Percentiles rank a stretch among this genome's conserved stretches.
Conservation (phyloP, 1,284 basidiomycete species). For the Ganoderma lucidum region DNA sequence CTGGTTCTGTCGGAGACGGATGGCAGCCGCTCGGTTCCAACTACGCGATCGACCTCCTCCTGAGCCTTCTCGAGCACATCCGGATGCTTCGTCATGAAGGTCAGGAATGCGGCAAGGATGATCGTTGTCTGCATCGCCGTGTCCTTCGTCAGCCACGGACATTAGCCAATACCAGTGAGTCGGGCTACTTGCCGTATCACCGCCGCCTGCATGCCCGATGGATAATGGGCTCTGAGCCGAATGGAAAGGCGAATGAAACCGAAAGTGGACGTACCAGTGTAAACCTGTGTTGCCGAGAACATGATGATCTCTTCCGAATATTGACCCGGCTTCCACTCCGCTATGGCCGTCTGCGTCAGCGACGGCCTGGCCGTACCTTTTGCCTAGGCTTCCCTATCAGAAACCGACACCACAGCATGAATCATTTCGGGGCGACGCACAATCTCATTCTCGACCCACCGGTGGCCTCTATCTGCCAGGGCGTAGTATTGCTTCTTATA, state of each 20-base stretch:
- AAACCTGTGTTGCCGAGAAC: conserved; percentile 25
- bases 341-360: conserved; percentile 51
- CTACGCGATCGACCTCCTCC: conserved; percentile 41
- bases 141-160: background rate
- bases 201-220: conserved; percentile 4
- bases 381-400: conserved; percentile 2
- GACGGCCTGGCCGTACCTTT: conserved; percentile 30
- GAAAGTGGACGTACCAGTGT: conserved; percentile 8
- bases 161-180: background rate
- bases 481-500: conserved; percentile 23
- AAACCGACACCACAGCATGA: background rate
- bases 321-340: conserved; percentile 54
- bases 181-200: conserved; percentile 17
- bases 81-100: conserved; percentile 40
- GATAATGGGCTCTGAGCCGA: background rate
- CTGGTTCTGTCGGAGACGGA: conserved; percentile 36
- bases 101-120: conserved; percentile 33
- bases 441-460: conserved; percentile 21
- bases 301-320: conserved; percentile 21
- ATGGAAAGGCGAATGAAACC: background rate
- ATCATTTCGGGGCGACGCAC: conserved; percentile 9
- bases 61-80: conserved; percentile 41
- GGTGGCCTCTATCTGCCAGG: conserved; percentile 20
- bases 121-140: conserved; percentile 16
- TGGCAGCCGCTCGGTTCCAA: conserved; percentile 41